Percentiles rank a stretch among this genome's conserved stretches.
Conservation (phyloP, 177 flowering plant species). For the Vitis hybrid region DNA sequence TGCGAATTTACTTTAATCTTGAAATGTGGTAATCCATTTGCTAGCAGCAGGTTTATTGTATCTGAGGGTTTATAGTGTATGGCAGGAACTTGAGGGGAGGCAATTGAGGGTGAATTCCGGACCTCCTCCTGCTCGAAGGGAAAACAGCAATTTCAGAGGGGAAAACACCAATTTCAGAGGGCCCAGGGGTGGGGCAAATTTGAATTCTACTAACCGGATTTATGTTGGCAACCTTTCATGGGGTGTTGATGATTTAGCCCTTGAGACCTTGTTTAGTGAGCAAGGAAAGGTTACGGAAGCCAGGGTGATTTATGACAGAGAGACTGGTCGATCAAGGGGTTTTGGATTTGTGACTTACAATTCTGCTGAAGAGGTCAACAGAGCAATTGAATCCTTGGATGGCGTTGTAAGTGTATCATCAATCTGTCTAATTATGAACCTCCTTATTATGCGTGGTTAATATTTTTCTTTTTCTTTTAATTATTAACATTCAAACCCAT, state of each 20-base stretch:
- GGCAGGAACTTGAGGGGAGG: constrained; percentile 83
- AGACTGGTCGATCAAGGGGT: constrained; percentile 90
- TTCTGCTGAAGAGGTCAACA: constrained; percentile 65
- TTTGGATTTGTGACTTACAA: constrained; percentile 85
- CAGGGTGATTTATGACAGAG: constrained; percentile 75
- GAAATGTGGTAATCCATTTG: not conserved
- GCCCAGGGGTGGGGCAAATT: constrained; percentile 32
- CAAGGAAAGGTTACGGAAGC: constrained; percentile 88
- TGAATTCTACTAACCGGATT: constrained; percentile 40
- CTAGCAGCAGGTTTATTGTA: not conserved
- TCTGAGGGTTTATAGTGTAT: constrained; percentile 10
- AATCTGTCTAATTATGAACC: not conserved
- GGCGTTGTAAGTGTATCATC: constrained; percentile 64
- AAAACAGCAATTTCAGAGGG: constrained; percentile 38
- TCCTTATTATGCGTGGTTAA: not conserved
- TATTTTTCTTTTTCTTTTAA: not conserved
- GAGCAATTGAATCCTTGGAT: constrained; percentile 66
- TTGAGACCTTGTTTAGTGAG: constrained; percentile 75
- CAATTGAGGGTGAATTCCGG: constrained; percentile 77
- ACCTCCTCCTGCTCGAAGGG: constrained; percentile 70
- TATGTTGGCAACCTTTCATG: constrained; percentile 89
- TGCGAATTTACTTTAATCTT: not conserved
- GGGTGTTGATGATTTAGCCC: constrained; percentile 77
- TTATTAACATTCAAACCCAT: not conserved
- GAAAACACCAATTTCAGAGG: constrained; percentile 43